Percentiles rank a stretch among this genome's conserved stretches.
Evolutionary conservation across 2,329 filamentous ascomycete genomes (phyloP).

Genomic region (Ophiostoma ips): DNA sequence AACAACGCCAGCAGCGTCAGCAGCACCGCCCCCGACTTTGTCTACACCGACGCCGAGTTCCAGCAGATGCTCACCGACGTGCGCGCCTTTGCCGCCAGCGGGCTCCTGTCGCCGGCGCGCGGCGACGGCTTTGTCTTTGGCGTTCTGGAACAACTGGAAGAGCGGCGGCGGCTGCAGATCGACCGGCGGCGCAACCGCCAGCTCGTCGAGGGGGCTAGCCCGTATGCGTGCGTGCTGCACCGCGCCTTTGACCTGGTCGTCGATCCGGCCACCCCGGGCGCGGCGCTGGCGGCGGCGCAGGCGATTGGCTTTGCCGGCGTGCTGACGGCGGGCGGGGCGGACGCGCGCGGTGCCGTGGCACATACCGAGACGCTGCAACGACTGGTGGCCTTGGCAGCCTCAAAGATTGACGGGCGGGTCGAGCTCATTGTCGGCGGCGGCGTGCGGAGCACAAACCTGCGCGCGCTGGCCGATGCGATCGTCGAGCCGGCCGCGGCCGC

Average conservation of each 20-base stretch:
- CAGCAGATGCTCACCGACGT: conserved; percentile 29
- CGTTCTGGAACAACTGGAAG: conserved; percentile 21
- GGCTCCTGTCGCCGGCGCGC: conserved; percentile 23
- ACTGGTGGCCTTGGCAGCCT: conserved; percentile 20
- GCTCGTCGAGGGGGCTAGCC: conserved; percentile 29
- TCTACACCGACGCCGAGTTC: conserved; percentile 33
- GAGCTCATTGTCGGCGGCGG: conserved; percentile 41
- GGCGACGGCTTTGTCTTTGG: conserved; percentile 47
- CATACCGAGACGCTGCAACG: conserved; percentile 25
- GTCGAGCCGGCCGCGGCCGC: conserved; percentile 1
- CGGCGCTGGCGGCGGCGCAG: conserved; percentile 23
- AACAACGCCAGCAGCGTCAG: no score
- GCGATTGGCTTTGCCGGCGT: conserved; percentile 35
- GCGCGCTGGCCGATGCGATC: conserved; percentile 18
- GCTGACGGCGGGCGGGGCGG: conserved; percentile 38
- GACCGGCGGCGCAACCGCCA: conserved; percentile 26
- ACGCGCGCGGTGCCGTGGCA: conserved; percentile 21
- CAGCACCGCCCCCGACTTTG: no score
- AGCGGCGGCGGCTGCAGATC: conserved; percentile 17
- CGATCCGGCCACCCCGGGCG: conserved; percentile 8
- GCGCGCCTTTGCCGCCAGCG: conserved; percentile 22
- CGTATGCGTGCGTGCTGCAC: conserved; percentile 37
- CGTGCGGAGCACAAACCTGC: conserved; percentile 29
- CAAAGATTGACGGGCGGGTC: conserved; percentile 18
- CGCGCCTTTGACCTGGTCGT: conserved; percentile 40